Evolutionary conservation across 768 basidiomycete genomes (phyloP), one percentile per base, ranked within the genome.

Genomic region (Pisolithus microcarpus): DNA sequence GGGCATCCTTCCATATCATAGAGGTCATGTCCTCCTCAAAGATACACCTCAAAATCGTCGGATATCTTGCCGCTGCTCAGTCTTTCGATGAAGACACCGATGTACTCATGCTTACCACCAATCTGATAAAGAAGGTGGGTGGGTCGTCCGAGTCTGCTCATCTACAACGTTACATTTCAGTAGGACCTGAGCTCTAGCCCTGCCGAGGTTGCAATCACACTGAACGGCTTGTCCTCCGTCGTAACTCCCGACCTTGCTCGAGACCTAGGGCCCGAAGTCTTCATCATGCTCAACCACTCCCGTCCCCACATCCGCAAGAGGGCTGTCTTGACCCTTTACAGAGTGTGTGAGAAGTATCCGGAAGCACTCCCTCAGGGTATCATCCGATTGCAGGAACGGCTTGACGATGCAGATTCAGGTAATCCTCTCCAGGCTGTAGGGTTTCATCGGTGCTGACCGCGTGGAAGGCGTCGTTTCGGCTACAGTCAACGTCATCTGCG

Each of bases 21-120:
- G 96, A 99, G 64, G 92, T 95, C 66, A 99, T 99, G 96, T 92
- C 92, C 36, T 93, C 92, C 4, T 73, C 87, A 4, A 85, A 85
- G 64, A 80, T 85, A 57, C 94, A 98, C 69, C 76, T 98, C 57
- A 99, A 99, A 75, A 84, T 81, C 24, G 85, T 98, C 45, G 96
- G 96, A 11, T 98, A 99, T 68, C 85, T 99, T 21, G 96, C 89
- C 2, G 93, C 96, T 4, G 69, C 81, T 38, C 84, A 93, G 70
- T 94, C 93, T 1, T 99, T 98, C 66, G 78, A 84, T 40, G 81
- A 91, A 58, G 91, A 95, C 52, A 98, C 96, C 1, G 96, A 98
- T 59, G 95, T 98, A 21, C 82, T 98, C 19, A 96, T 99, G 79
- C 78, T 98, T 43, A 96, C 95, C 3, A 96, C 95, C 9, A 99